Base-by-base conservation (phyloP, 164 flowering plant species). In the Umbilicus rupestris region DNA sequence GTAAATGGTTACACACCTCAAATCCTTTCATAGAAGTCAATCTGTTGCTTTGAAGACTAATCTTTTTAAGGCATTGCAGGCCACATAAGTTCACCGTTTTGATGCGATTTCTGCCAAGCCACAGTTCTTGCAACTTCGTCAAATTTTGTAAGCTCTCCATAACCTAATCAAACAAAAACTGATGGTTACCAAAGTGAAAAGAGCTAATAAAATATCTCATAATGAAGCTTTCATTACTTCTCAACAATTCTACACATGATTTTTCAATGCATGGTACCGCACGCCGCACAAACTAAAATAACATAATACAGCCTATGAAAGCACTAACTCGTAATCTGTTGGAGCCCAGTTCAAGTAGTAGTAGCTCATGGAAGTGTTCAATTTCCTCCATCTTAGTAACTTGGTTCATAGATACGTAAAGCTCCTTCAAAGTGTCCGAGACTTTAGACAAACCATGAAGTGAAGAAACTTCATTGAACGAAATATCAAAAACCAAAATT, bases 21-120 rank as follows among this genome's bases (percentile, higher is more conserved):
- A 95, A 80, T 67, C 99, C 99, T 69, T 49, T 68, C 89, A 86
- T 95, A 35, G 97, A 89, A 70, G 96, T 90, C 68, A 95, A 79
- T 28, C 97, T 88, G 75, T 95, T 95, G 81, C 99, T 95, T 71
- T 95, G 99, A 76, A 95, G 74, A 81, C 97, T 95, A 63, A 95
- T 75, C 81, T 90, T 91, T 79, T 77, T 86, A 57, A 95, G 83
- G 79, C 87, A 83, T 72, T 77, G 84, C 67, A 94, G 76, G 47
- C 96, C 97, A 77, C 96, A 92, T 0, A 95, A 78, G 69, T 92
- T 82, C 29, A 95, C 85, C 11, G 73, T 55, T 75, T 79, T 77
- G 44, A 92, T 95, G 5, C 99, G 97, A 74, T 95, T 95, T 8
- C 88, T 76, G 64, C 99, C 97, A 39, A 95, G 81, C 99, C 99